Percentiles rank a stretch among this genome's conserved stretches.
These are phyloP conservation scores for Podosphaera fusca DNA, from an alignment of 2,329 filamentous ascomycete genomes.

Conservation along the genomic window DNA sequence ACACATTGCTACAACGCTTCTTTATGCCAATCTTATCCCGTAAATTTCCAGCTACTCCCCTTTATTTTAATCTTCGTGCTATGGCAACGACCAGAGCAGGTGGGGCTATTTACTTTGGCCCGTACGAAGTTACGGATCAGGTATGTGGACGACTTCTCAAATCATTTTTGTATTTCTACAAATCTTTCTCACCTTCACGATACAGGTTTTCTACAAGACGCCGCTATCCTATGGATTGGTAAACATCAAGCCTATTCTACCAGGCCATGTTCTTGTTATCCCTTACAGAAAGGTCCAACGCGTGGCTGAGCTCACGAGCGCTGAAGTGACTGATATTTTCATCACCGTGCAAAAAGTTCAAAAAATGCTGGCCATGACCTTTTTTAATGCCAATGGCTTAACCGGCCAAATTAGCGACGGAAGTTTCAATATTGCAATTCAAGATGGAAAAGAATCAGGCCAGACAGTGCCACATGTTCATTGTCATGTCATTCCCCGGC, in stretches of 20 bases:
- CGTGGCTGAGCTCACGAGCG: conserved; percentile 21
- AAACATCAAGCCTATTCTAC: conserved; percentile 83
- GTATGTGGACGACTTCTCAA: conserved; percentile 19
- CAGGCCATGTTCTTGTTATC: conserved; percentile 81
- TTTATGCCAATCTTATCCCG: too few relatives aligned
- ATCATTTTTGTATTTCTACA: neutral
- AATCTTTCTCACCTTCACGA: neutral
- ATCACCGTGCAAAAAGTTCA: conserved; percentile 65
- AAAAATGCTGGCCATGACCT: conserved; percentile 41
- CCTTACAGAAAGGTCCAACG: conserved; percentile 46
- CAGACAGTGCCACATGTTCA: conserved; percentile 91
- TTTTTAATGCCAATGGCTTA: conserved; percentile 31
- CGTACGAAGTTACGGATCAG: conserved; percentile 54
- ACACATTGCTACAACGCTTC: too few relatives aligned
- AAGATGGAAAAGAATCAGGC: conserved; percentile 73
- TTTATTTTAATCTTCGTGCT: too few relatives aligned
- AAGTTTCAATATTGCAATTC: conserved; percentile 82
- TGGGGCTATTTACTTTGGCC: conserved; percentile 41
- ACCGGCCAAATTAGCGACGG: conserved; percentile 27
- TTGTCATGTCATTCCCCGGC: conserved; percentile 67
- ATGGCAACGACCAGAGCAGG: conserved; percentile 8
- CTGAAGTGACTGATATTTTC: conserved; percentile 49
- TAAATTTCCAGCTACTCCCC: too few relatives aligned
- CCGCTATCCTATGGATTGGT: conserved; percentile 67
- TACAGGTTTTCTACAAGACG: conserved; percentile 68